A percentile compares a stretch with the other conserved stretches of the same genome.
Conservation (phyloP, 2,329 filamentous ascomycete species). For the Aureobasidium subglaciale region DNA sequence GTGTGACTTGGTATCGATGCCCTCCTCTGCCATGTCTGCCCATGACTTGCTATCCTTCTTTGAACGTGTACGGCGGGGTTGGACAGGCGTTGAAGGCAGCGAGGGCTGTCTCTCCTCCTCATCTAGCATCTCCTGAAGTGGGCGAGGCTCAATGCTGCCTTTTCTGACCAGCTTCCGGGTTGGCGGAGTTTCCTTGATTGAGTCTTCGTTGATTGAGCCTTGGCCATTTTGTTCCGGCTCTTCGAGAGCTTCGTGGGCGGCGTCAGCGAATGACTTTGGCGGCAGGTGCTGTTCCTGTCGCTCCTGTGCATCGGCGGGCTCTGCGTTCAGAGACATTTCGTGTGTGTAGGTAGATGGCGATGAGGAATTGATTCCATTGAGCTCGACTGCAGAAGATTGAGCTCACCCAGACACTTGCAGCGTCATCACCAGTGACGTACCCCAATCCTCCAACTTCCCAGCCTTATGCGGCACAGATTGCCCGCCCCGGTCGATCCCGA, state of each 20-base stretch:
- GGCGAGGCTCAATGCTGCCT: conserved; percentile 24
- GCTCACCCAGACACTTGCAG: conserved; percentile 1
- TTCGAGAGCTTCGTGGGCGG: conserved; percentile 27
- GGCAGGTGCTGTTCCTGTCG: conserved; percentile 32
- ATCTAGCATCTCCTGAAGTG: conserved; percentile 30
- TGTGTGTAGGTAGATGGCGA: neutral
- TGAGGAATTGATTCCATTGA: neutral
- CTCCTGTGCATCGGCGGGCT: conserved; percentile 35
- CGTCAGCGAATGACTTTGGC: conserved; percentile 39
- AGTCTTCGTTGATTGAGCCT: conserved; percentile 21
- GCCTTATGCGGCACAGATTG: neutral
- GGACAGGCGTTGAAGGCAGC: conserved; percentile 19
- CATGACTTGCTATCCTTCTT: conserved; percentile 29
- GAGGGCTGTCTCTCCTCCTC: conserved; percentile 21
- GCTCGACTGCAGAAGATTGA: conserved; percentile 2
- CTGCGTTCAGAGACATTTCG: conserved; percentile 18
- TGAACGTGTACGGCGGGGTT: conserved; percentile 1
- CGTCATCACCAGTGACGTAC: conserved; percentile 9
- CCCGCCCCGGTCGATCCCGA: conserved; percentile 1
- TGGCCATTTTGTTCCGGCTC: conserved; percentile 21
- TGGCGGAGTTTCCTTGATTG: conserved; percentile 31
- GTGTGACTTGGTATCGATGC: conserved; percentile 8
- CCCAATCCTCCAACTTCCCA: neutral
- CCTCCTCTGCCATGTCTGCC: conserved; percentile 26
- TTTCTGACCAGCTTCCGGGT: conserved; percentile 19